Evolutionary conservation across 1,139 yeast genomes (phyloP), one percentile per base, ranked within the genome.

Genomic region (Debaryomycetaceae sp.): DNA sequence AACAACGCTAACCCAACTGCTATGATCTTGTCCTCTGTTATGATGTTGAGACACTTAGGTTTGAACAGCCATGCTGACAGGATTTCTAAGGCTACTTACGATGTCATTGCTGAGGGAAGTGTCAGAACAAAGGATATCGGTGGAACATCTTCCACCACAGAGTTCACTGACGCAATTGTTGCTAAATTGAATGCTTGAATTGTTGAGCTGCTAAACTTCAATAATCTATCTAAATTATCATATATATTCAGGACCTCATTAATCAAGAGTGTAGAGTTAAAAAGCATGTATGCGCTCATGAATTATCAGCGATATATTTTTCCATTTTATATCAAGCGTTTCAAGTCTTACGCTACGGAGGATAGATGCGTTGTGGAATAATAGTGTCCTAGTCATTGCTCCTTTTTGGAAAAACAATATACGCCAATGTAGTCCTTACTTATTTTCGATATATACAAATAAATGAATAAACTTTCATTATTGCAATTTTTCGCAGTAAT

Each of bases 1-100:
- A 87, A 89, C 78, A 79, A 87, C 55, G 98, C 98, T 56, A 93
- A 93, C 83, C 99, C 99, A 70, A 89, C 98, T 52, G 98, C 97
- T 59, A 86, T 91, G 95, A 86, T 91, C 62, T 80, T 91, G 64
- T 88, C 96, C 48, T 81, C 96, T 43, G 73, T 91, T 55, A 84
- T 91, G 87, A 72, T 91, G 85, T 81, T 91, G 76, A 87, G 97
- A 76, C 98, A 91, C 72, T 80, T 91, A 65, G 97, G 97, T 52
- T 79, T 91, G 59, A 88, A 86, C 62, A 77, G 76, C 43, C 78
- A 83, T 56, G 97, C 97, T 58, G 89, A 87, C 73, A 83, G 81
- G 65, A 89, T 91, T 66, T 79, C 96, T 46, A 72, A 79, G 63
- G 98, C 98, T 50, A 90, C 95, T 54, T 87, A 88, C 72, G 85